Evolutionary conservation across 331 rosid genomes (phyloP), one percentile per base, ranked within the genome.

Genomic region (Rhamnella rubrinervis): DNA sequence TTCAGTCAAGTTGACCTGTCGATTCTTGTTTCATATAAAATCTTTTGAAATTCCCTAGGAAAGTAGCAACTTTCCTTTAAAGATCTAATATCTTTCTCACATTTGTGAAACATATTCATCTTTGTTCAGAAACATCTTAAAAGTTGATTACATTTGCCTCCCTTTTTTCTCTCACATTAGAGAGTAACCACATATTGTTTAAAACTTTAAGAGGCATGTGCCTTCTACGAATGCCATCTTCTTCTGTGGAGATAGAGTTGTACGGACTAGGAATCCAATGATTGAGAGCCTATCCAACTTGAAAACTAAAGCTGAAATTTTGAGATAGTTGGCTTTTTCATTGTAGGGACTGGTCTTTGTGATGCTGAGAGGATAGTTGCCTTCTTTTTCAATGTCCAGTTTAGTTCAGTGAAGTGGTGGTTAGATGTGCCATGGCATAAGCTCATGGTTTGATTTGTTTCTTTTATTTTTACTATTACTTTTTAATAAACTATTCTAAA

Each of bases 191-290:
- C 13, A 26, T 44, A 3, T 3, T 41, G 50, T 60, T 49, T 17
- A 23, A 8, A 73, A 38, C 9, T 65, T 64, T 66, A 50, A 53
- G 41, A 18, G 52, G 59, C 80, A 92, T 96, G 82, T 83, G 35
- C 96, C 98, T 55, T 38, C 72, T 40, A 89, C 80, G 60, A 88
- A 88, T 53, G 96, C 84, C 49, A 83, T 93, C 7, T 85, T 90
- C 69, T 93, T 90, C 76, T 76, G 75, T 67, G 96, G 98, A 44
- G 98, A 93, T 65, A 84, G 84, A 72, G 97, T 90, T 18, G 83
- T 84, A 70, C 88, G 88, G 66, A 80, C 91, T 1, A 81, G 89
- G n/a, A 90, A 90, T 63, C 82, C 89, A 28, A 89, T 90, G 75
- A 80, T 90, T 38, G 97, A 86, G 76, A 82, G 92, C 75, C 74